phyloP scores from a whole-genome alignment of 73 alveolate species.

The Diophrys sp. region DNA sequence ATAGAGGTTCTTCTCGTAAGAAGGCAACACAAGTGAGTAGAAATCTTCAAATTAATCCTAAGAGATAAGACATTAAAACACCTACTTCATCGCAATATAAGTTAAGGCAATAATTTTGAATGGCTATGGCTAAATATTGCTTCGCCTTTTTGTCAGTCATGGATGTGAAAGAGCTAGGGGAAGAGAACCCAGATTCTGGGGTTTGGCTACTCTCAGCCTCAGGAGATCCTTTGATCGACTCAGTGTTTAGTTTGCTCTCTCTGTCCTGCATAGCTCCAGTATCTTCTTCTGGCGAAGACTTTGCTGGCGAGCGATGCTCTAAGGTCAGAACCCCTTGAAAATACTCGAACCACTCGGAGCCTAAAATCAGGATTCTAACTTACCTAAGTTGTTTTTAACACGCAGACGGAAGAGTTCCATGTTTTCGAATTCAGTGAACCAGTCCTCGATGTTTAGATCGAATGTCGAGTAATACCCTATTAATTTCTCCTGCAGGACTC shows the following conservation, averaged over 20 bases:
- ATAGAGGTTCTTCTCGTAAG: constrained; percentile 11
- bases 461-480: constrained; percentile 58
- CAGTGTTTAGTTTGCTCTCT: not conserved
- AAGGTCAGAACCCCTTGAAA: constrained; percentile 8
- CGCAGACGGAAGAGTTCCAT: constrained; percentile 53
- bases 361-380: constrained; percentile 6
- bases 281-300: not conserved
- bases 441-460: constrained; percentile 61
- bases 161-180: not conserved
- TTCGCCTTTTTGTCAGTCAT: not conserved
- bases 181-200: not conserved
- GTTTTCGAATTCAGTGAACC: constrained; percentile 67
- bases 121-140: not conserved
- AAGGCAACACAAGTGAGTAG: constrained; percentile 7
- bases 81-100: not conserved
- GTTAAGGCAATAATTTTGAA: not conserved
- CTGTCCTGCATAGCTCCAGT: not conserved
- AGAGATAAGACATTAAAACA: not conserved
- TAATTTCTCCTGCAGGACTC: constrained; percentile 38
- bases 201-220: not conserved
- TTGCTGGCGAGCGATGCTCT: not conserved
- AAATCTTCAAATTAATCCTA: constrained; percentile 20
- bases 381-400: constrained; percentile 55
- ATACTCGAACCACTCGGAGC: constrained; percentile 26
- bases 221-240: not conserved